phyloP scores from a whole-genome alignment of 805 yeast genomes.

The Wickerhamiella vanderwaltii region DNA sequence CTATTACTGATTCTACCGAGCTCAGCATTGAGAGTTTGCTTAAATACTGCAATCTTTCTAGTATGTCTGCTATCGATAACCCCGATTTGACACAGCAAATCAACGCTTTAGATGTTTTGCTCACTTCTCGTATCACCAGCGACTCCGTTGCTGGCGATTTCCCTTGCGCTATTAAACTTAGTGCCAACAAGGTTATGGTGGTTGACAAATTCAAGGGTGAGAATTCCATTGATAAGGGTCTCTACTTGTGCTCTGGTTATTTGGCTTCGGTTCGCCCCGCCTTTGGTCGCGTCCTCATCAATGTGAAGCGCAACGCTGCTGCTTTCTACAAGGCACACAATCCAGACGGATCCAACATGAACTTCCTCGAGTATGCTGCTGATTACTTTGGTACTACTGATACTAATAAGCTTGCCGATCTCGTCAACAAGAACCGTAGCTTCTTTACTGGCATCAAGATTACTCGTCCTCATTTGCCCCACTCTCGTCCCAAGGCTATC shows the following conservation, averaged over 20 bases:
- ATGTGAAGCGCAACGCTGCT: slow-evolving; percentile 11
- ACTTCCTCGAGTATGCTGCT: slow-evolving; percentile 6
- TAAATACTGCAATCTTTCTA: background rate
- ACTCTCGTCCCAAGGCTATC: slow-evolving; percentile 12
- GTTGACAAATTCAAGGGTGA: slow-evolving; percentile 6
- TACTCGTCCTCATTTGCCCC: slow-evolving; percentile 7
- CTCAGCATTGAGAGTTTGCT: slow-evolving; percentile 4
- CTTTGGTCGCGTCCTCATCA: slow-evolving; percentile 11
- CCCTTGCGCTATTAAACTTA: slow-evolving; percentile 6
- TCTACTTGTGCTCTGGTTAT: slow-evolving; percentile 9
- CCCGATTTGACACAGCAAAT: background rate
- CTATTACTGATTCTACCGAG: slow-evolving; percentile 1
- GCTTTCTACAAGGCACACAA: slow-evolving; percentile 12
- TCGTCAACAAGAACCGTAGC: slow-evolving; percentile 6
- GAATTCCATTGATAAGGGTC: slow-evolving; percentile 7
- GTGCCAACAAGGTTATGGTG: slow-evolving; percentile 11
- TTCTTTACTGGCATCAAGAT: slow-evolving; percentile 11
- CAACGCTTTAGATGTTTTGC: slow-evolving; percentile 9
- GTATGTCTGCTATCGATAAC: background rate
- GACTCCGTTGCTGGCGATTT: slow-evolving; percentile 1
- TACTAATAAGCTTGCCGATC: slow-evolving; percentile 1
- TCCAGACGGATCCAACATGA: slow-evolving; percentile 10
- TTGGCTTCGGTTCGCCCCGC: slow-evolving; percentile 10
- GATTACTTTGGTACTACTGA: slow-evolving; percentile 10
- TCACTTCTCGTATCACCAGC: slow-evolving; percentile 7